Conservation (phyloP, 1,139 yeast species). For the Nakaseomyces uthaithaninus region DNA sequence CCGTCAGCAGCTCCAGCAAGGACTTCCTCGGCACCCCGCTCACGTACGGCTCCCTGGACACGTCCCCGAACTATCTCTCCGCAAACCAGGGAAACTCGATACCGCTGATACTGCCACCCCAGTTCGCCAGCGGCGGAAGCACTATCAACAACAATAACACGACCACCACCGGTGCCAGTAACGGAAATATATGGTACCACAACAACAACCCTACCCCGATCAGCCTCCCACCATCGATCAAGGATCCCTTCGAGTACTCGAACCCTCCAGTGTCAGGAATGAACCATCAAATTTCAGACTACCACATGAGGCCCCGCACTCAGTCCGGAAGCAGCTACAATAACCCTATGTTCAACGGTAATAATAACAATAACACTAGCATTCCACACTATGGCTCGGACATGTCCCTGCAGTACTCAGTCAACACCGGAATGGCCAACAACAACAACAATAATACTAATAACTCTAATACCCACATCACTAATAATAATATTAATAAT, state of each 20-base stretch:
- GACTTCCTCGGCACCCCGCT: slow-evolving; percentile 1
- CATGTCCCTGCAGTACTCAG: slow-evolving; percentile 2
- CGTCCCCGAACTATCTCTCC: slow-evolving; percentile 1
- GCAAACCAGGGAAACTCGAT: slow-evolving; percentile 1
- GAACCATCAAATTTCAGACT: too few relatives aligned
- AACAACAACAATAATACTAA: background rate
- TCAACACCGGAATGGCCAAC: background rate
- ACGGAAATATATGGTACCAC: background rate
- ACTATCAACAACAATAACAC: background rate
- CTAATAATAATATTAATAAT: background rate
- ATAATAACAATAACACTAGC: background rate
- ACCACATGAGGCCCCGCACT: background rate
- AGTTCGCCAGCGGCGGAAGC: background rate
- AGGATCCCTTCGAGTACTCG: slow-evolving; percentile 1
- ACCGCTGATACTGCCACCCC: background rate
- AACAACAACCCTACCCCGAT: slow-evolving; percentile 1
- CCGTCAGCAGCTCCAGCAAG: slow-evolving; percentile 3
- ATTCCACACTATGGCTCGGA: slow-evolving; percentile 1
- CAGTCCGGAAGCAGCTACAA: slow-evolving; percentile 3
- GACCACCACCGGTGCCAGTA: background rate
- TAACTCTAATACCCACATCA: background rate
- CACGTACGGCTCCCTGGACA: slow-evolving; percentile 2
- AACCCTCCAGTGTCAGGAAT: slow-evolving; percentile 1
- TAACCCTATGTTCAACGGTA: background rate
- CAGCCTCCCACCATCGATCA: slow-evolving; percentile 1